phyloP scores from a whole-genome alignment of 1,284 basidiomycete species.

The Trichosporon inkin region DNA sequence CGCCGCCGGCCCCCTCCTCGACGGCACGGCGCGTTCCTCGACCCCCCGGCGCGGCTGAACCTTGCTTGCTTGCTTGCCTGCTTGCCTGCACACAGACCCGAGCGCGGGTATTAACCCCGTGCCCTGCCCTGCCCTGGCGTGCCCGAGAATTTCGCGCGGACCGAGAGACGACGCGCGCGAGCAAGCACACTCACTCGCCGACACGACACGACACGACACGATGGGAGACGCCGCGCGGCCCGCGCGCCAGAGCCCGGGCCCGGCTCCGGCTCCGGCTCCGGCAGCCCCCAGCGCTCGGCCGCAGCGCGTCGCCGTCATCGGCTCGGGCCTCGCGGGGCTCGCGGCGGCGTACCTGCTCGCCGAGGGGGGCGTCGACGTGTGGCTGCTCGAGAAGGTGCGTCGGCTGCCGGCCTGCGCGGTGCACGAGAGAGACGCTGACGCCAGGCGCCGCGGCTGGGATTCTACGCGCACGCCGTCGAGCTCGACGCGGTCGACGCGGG shows the following conservation, averaged over 20 bases:
- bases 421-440: constrained; percentile 6
- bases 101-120: no score
- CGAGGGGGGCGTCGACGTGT: constrained; percentile 58
- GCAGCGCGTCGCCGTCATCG: constrained; percentile 59
- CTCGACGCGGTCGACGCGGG: constrained; percentile 35
- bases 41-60: no score
- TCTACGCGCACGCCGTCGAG: constrained; percentile 40
- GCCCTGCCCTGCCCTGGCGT: no score
- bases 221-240: constrained; percentile 4
- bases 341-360: constrained; percentile 62
- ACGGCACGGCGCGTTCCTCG: no score
- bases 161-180: no score
- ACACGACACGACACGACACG: not conserved
- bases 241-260: no score
- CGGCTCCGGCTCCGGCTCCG: not conserved
- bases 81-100: no score
- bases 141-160: no score
- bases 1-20: no score
- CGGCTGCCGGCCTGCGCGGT: no score
- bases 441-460: constrained; percentile 28
- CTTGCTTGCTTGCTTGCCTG: no score
- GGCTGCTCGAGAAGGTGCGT: constrained; percentile 67
- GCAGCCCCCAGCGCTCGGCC: not conserved
- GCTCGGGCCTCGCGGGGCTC: constrained; percentile 66
- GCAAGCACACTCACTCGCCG: no score